These are phyloP conservation scores for Lipomyces spencermartinsiae DNA, from an alignment of 805 yeast species.

Conservation along the genomic window DNA sequence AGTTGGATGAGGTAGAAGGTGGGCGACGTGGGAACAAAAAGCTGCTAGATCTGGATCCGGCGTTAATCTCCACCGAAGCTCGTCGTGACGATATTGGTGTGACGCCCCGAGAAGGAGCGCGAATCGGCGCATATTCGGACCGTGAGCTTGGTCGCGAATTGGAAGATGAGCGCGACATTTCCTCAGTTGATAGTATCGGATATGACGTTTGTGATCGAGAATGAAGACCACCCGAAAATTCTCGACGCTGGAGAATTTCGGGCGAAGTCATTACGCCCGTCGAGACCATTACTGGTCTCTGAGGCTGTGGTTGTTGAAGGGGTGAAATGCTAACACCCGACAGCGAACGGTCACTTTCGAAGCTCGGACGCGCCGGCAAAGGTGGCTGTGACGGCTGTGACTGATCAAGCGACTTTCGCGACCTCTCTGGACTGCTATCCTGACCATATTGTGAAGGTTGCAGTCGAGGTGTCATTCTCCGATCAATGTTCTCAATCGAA, in stretches of 20 bases:
- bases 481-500: not conserved
- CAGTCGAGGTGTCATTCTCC: not conserved
- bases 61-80: slow-evolving; percentile 28
- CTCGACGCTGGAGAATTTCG: slow-evolving; percentile 1
- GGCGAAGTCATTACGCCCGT: slow-evolving; percentile 13
- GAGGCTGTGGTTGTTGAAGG: slow-evolving; percentile 28
- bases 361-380: slow-evolving; percentile 17
- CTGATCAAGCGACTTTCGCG: slow-evolving; percentile 14
- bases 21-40: slow-evolving; percentile 15
- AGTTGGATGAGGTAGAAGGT: slow-evolving; percentile 8
- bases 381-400: slow-evolving; percentile 6
- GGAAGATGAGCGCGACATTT: not conserved
- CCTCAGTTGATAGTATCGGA: not conserved
- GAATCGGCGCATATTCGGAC: slow-evolving; percentile 15
- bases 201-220: not conserved
- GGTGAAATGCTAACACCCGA: slow-evolving; percentile 9
- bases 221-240: not conserved
- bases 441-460: not conserved
- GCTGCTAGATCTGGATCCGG: slow-evolving; percentile 19
- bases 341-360: slow-evolving; percentile 12
- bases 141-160: slow-evolving; percentile 13
- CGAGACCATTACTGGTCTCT: slow-evolving; percentile 15
- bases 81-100: slow-evolving; percentile 29
- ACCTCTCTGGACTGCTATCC: slow-evolving; percentile 1
- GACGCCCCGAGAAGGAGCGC: slow-evolving; percentile 31